A percentile compares a stretch with the other conserved stretches of the same genome.
Conservation (phyloP, 805 yeast species). For the Candida takata region DNA sequence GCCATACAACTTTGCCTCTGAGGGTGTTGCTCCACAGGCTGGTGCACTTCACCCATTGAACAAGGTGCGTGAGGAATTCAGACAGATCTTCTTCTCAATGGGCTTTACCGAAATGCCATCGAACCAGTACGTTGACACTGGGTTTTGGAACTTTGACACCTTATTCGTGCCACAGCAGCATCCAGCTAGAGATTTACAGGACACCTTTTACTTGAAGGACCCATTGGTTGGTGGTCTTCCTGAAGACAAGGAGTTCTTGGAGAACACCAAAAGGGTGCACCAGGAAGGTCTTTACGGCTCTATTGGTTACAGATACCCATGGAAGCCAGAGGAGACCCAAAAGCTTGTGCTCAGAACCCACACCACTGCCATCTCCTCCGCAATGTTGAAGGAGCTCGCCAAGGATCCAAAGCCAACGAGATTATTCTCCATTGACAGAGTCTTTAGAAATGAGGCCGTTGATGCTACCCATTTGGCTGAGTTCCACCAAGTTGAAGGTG, state of each 20-base stretch:
- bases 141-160: conserved; percentile 98
- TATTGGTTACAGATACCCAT: conserved; percentile 96
- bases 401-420: conserved; percentile 83
- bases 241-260: conserved; percentile 70
- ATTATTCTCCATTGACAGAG: conserved; percentile 93
- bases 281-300: conserved; percentile 89
- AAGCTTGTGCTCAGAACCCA: conserved; percentile 94
- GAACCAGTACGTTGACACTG: conserved; percentile 94
- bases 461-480: conserved; percentile 99
- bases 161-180: conserved; percentile 98
- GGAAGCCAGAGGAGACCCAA: conserved; percentile 88
- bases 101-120: conserved; percentile 99
- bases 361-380: conserved; percentile 90
- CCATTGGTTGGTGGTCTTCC: conserved; percentile 80
- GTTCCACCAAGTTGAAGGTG: conserved; percentile 99
- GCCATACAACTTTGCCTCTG: conserved; percentile 92
- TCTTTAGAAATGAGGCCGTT: conserved; percentile 98
- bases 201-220: conserved; percentile 94
- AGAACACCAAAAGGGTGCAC: conserved; percentile 76
- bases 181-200: conserved; percentile 98
- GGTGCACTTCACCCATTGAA: conserved; percentile 97
- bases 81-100: conserved; percentile 95
- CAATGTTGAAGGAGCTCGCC: conserved; percentile 82
- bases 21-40: conserved; percentile 77
- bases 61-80: conserved; percentile 95